A percentile compares a stretch with the other conserved stretches of the same genome.
phyloP scores from a whole-genome alignment of 805 yeast species.

The Cyberlindnera mycetangii region DNA sequence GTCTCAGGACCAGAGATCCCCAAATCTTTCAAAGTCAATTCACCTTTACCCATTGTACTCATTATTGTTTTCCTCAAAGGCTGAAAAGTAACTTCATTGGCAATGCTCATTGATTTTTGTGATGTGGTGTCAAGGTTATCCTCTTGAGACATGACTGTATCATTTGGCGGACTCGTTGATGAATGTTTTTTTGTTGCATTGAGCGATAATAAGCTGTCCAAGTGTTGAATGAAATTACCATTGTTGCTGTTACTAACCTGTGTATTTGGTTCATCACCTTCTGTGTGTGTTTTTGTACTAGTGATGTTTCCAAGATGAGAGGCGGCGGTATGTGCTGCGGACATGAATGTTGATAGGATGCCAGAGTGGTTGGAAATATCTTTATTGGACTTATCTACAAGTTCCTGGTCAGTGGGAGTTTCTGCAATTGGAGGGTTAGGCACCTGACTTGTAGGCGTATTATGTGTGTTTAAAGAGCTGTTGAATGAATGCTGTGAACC shows the following conservation, averaged over 20 bases:
- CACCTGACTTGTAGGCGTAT: no score
- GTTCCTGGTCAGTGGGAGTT: neutral
- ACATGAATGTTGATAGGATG: slow-evolving; percentile 40
- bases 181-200: slow-evolving; percentile 1
- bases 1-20: slow-evolving; percentile 14
- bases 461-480: neutral
- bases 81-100: slow-evolving; percentile 38
- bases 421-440: neutral
- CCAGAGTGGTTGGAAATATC: slow-evolving; percentile 26
- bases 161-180: neutral
- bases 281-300: neutral
- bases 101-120: slow-evolving; percentile 10
- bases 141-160: slow-evolving; percentile 1
- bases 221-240: slow-evolving; percentile 34
- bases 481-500: neutral
- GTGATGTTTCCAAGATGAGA: slow-evolving; percentile 17
- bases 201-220: slow-evolving; percentile 33
- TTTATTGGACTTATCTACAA: neutral
- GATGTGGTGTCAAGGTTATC: slow-evolving; percentile 7
- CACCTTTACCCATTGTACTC: slow-evolving; percentile 54
- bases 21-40: slow-evolving; percentile 39
- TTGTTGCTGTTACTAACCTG: no score
- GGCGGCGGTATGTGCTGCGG: slow-evolving; percentile 48
- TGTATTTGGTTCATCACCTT: neutral
- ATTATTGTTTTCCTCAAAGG: slow-evolving; percentile 45